Conservation (phyloP, 2,329 filamentous ascomycete genomes). For the Colletotrichum liriopes region DNA sequence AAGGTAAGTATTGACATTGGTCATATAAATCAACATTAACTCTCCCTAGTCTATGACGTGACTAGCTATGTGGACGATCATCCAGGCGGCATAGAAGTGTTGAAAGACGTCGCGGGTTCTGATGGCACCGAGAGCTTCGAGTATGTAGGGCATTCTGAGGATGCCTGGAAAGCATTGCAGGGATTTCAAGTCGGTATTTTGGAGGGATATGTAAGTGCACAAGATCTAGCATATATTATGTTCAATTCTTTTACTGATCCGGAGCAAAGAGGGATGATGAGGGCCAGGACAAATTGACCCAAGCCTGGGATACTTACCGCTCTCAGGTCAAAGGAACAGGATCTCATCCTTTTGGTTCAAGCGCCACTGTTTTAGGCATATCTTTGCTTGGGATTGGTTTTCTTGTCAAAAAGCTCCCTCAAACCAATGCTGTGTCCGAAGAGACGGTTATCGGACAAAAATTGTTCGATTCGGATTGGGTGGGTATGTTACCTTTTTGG, state of each 20-base stretch:
- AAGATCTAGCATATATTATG: too few species aligned
- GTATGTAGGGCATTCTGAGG: constrained; percentile 22
- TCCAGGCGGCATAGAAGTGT: constrained; percentile 18
- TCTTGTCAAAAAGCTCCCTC: too few species aligned
- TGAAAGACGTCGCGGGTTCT: constrained; percentile 21
- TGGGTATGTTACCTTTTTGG: background rate
- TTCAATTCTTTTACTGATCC: too few species aligned
- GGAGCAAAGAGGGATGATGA: background rate
- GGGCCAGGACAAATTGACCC: background rate
- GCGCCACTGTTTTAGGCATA: too few species aligned
- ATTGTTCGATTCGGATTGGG: background rate
- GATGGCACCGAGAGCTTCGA: constrained; percentile 38
- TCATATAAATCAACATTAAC: background rate
- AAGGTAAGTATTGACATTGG: background rate
- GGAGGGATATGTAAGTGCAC: background rate
- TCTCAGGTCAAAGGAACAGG: background rate
- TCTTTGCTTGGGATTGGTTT: too few species aligned
- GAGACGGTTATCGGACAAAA: too few species aligned
- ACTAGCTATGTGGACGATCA: constrained; percentile 24
- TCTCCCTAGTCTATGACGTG: background rate
- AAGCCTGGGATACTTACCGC: constrained; percentile 5
- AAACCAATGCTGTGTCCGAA: too few species aligned
- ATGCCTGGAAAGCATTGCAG: constrained; percentile 8
- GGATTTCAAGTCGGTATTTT: constrained; percentile 20
- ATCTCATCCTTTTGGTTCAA: too few species aligned